Evolutionary conservation across 495 filamentous ascomycete genomes (phyloP), one percentile per base, ranked within the genome.

Genomic region (Friedmanniomyces endolithicus): DNA sequence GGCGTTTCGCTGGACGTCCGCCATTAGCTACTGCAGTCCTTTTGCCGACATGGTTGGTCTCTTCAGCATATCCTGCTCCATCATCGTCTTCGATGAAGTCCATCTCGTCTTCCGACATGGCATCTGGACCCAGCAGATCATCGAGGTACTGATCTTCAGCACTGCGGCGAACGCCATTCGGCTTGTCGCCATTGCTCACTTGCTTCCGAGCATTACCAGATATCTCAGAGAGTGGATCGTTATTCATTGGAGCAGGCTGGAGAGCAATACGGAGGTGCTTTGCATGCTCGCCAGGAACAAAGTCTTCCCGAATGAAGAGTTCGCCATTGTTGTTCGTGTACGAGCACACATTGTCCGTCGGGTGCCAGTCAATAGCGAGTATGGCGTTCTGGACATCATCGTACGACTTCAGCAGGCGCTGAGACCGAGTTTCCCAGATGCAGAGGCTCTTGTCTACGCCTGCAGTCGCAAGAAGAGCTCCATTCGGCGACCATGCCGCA

Each of bases 21-120:
- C 71, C 70, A 11, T 75, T 61, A 9, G 63, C 72, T 59, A 76
- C 78, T 25, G 76, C 71, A 25, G 75, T 68, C 14, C 82, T 73
- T 63, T 84, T 84, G 17, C 79, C 78, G 50, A 78, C 75, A 6
- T 64, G 70, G 62, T 87, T 92, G 11, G 80, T 48, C 31, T 68
- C 76, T 43, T 85, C 77, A 3, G 81, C 75, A 67, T 95, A 94
- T 31, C 90, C 92, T 19, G 86, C 88, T n/a, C 87, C 89, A 63
- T 98, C 92, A 61, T 98, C 92, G 67, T 98, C 90, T 0, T 85
- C 82, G 1, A 98, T 84, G 64, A 96, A 98, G 61, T 85, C 88
- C 31, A 84, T 85, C 60, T 85, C 54, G 27, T 61, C 60, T 27
- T 66, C 64, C 11, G 57, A 63, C 40, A 62, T 58, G 11, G 29